These are phyloP conservation scores for Fusarium incarnatum DNA, from an alignment of 2,329 filamentous ascomycete genomes.

Conservation along the genomic window DNA sequence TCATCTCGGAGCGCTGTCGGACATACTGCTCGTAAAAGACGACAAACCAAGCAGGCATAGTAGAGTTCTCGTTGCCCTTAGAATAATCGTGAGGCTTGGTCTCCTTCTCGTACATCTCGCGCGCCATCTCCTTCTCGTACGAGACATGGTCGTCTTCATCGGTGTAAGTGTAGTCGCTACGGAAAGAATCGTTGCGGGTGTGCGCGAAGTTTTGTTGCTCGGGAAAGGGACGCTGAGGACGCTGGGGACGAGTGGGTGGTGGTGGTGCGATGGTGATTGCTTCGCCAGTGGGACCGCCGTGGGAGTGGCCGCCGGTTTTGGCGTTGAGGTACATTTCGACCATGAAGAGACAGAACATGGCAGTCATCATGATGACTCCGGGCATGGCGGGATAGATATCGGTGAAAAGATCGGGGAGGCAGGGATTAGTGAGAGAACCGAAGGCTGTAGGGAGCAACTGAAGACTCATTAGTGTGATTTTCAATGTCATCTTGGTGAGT, in stretches of 20 bases:
- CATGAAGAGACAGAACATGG: conserved; percentile 71
- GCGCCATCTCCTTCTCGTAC: conserved; percentile 57
- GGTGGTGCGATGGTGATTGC: conserved; percentile 3
- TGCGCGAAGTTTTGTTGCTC: not conserved
- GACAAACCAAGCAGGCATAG: conserved; percentile 71
- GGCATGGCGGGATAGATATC: conserved; percentile 70
- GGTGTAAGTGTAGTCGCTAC: not conserved
- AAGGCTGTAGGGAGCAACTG: conserved; percentile 71
- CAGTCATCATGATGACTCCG: conserved; percentile 73
- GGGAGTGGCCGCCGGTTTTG: conserved; percentile 69
- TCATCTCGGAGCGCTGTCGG: conserved; percentile 69
- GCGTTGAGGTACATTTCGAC: conserved; percentile 71
- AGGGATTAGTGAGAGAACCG: conserved; percentile 61
- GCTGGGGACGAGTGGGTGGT: conserved; percentile 9
- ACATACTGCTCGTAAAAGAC: conserved; percentile 73
- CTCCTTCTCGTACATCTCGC: conserved; percentile 54
- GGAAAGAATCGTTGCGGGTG: conserved; percentile 3
- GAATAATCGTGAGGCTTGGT: conserved; percentile 35
- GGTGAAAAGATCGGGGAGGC: conserved; percentile 70
- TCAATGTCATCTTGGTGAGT: not conserved
- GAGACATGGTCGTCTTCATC: conserved; percentile 35
- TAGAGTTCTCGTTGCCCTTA: conserved; percentile 45
- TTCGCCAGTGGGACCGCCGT: conserved; percentile 65
- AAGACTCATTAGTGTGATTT: not conserved
- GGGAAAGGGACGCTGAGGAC: conserved; percentile 12